These are phyloP conservation scores for Barnettozyma sucrosica DNA, from an alignment of 805 yeast genomes.

Conservation along the genomic window DNA sequence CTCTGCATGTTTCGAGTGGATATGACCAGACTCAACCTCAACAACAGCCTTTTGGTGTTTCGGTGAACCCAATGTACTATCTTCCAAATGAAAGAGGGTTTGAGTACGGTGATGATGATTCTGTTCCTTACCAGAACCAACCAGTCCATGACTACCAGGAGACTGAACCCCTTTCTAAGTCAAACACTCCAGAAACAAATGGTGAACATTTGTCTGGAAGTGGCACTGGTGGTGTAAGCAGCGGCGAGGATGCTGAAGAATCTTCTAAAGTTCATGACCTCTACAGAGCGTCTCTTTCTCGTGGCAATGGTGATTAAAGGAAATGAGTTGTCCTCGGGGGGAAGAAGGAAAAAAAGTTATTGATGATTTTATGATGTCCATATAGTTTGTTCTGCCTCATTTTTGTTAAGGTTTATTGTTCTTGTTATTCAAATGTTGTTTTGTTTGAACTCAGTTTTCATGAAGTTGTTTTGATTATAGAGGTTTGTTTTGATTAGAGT, in stretches of 20 bases:
- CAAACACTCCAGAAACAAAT: constrained; percentile 2
- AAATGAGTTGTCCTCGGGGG: background rate
- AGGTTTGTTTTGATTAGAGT: constrained; percentile 3
- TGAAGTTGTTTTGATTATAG: background rate
- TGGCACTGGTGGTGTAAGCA: constrained; percentile 2
- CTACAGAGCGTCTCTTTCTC: constrained; percentile 9
- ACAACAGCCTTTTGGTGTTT: constrained; percentile 1
- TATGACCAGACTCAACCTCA: constrained; percentile 4
- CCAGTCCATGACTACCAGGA: constrained; percentile 3
- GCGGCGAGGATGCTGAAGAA: constrained; percentile 10
- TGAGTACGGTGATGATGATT: constrained; percentile 8
- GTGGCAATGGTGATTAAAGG: background rate
- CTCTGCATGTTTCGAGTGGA: constrained; percentile 7
- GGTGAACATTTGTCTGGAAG: background rate
- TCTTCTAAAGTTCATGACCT: constrained; percentile 22
- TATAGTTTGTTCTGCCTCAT: background rate
- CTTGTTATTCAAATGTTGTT: background rate
- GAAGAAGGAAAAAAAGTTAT: background rate
- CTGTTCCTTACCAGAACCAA: constrained; percentile 7
- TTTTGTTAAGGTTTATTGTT: constrained; percentile 2
- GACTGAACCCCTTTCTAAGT: background rate
- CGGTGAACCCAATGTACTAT: constrained; percentile 17
- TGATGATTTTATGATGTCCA: constrained; percentile 1
- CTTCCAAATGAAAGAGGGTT: constrained; percentile 15
- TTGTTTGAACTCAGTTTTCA: background rate